Evolutionary conservation across 441 rosid species (phyloP), one percentile per base, ranked within the genome.

Genomic region (Gossypium aridum): DNA sequence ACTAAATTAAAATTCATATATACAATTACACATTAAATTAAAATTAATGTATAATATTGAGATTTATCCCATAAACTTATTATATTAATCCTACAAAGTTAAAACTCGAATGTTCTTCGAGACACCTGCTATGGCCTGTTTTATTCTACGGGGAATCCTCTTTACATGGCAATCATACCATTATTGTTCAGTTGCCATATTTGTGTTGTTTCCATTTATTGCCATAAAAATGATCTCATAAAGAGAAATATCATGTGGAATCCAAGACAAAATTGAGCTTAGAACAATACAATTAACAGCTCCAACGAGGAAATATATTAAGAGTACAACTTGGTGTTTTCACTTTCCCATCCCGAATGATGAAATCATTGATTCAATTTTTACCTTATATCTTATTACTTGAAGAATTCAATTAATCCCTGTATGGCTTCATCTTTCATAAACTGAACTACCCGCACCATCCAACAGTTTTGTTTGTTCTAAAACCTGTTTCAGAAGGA

Each of bases 401-500:
- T 59, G n/a, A 3, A 10, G 34, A 23, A 23, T 22, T 59, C 28
- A 59, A 23, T 22, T 22, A 23, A 59, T 59, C 4, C 20, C 73
- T 54, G 13, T 17, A 34, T 16, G 26, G 74, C 76, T 65, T 2
- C 73, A 54, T 60, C 64, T 13, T 62, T 20, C 64, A 10, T 23
- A 66, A 51, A 51, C 43, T n/a, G 26, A 34, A 82, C 91, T 87
- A 54, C 19, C 93, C 88, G 64, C 83, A 85, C 97, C 91, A 91
- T 37, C 98, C 97, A 8, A 90, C 75, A 0, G 96, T 94, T 86
- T 85, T 92, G 78, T 90, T 92, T 39, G 90, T 82, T 67, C 89
- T 86, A 80, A 81, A 89, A 76, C 97, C 93, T 45, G 74, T 76
- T 73, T 80, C 91, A 14, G 86, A 80, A 43, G 84, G 49, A 53